Evolutionary conservation across 1,139 yeast genomes (phyloP), one percentile per base, ranked within the genome.

Genomic region (Meyerozyma athensensis): DNA sequence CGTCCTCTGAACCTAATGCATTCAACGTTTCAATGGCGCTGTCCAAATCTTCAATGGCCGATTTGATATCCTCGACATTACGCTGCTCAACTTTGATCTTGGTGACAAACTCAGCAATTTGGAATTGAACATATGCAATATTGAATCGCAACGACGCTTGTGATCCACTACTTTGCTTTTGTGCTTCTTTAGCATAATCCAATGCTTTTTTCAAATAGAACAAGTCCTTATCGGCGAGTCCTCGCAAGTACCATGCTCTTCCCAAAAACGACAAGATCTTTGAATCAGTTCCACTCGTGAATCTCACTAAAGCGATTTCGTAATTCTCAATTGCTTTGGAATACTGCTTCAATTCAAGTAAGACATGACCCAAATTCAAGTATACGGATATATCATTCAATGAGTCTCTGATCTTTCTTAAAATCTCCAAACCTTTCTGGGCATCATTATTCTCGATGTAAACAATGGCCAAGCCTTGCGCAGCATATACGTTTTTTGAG

Each of bases 391-490:
- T 80, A 54, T 86, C 96, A 53, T 81, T 80, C 49, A 92, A 71
- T 7, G 97, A 83, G 52, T 92, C 98, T 55, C 97, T 78, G 38
- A 90, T 81, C 50, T 90, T 89, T 59, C 95, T 77, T 54, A 94
- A 81, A 38, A 89, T 81, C 48, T 87, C 95, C 52, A 89, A 71
- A 1, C 97, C 96, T 46, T 81, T 73, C 30, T 77, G 80, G 17
- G 79, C 64, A 43, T 86, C 82, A 52, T 85, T 86, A 53, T 84
- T 84, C 51, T 90, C 97, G 17, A 95, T 95, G 59, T 87, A 85
- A 8, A 90, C 79, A 39, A 92, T 89, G 1, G 97, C 98, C 45
- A 94, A 73, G 37, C 99, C 99, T 60, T 92, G 98, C 1, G 98
- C 98, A 2, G 97, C 99, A 63, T 83, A 92, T 1, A 92, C 95